Percentiles rank a stretch among this genome's conserved stretches.
Conservation (phyloP, 768 basidiomycete genomes). For the Jaapia argillacea region DNA sequence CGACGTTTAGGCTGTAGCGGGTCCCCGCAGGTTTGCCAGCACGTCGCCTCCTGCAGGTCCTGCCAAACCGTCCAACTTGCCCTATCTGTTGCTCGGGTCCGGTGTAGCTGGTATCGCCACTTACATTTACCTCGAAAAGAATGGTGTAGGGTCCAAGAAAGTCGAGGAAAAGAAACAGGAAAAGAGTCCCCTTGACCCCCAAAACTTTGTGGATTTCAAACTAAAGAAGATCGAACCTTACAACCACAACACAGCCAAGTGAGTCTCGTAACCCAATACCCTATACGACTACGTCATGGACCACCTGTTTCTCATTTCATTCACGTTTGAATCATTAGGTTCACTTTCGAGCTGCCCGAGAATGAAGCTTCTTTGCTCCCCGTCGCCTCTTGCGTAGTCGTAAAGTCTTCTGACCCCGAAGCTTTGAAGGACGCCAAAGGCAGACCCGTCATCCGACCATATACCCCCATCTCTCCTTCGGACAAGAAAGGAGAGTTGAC, state of each 20-base stretch:
- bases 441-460: constrained; percentile 82
- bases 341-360: constrained; percentile 72
- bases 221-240: constrained; percentile 76
- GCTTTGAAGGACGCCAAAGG: constrained; percentile 65
- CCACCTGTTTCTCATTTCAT: constrained; percentile 3
- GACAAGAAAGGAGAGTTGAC: constrained; percentile 66
- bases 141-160: constrained; percentile 7
- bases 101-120: constrained; percentile 26
- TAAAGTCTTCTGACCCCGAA: constrained; percentile 63
- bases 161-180: constrained; percentile 29
- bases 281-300: neutral
- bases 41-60: no score
- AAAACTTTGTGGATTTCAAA: constrained; percentile 71
- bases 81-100: constrained; percentile 17
- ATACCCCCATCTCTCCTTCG: constrained; percentile 83
- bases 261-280: constrained; percentile 13
- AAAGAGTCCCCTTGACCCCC: constrained; percentile 65
- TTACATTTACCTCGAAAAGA: constrained; percentile 39
- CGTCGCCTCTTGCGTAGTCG: constrained; percentile 67
- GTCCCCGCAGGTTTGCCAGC: no score
- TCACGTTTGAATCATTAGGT: constrained; percentile 29
- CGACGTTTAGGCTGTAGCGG: no score
- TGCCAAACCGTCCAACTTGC: constrained; percentile 13
- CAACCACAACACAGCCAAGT: constrained; percentile 92
- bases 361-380: constrained; percentile 71